A percentile compares a stretch with the other conserved stretches of the same genome.
These are phyloP conservation scores for Pseudogymnoascus sp. DNA, from an alignment of 2,329 filamentous ascomycete species.

Conservation along the genomic window DNA sequence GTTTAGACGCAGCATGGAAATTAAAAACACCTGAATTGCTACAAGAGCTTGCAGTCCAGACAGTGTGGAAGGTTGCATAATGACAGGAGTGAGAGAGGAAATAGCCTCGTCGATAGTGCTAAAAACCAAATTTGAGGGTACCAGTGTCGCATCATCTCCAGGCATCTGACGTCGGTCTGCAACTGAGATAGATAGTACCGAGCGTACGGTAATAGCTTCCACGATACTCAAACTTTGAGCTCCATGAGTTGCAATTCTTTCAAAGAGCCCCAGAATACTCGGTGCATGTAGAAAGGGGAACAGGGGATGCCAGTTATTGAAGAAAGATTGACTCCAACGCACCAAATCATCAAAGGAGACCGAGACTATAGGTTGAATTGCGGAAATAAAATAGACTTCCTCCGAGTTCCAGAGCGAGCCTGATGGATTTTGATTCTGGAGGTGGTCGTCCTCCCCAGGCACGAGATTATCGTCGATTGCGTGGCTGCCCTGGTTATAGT, in stretches of 20 bases:
- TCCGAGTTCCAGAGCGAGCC: conserved; percentile 31
- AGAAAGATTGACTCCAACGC: conserved; percentile 45
- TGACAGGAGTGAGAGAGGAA: conserved; percentile 39
- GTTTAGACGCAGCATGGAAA: conserved; percentile 49
- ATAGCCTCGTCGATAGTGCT: conserved; percentile 42
- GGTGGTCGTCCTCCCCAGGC: conserved; percentile 49
- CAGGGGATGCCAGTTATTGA: conserved; percentile 50
- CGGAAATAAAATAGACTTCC: conserved; percentile 25
- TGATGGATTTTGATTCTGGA: conserved; percentile 28
- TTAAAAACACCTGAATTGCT: conserved; percentile 45
- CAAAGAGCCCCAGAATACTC: conserved; percentile 40
- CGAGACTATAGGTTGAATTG: not conserved
- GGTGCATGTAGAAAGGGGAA: conserved; percentile 51
- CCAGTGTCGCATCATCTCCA: conserved; percentile 17
- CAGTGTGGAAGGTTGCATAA: conserved; percentile 41
- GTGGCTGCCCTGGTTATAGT: conserved; percentile 21
- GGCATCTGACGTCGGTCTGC: conserved; percentile 42
- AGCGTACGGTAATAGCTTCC: conserved; percentile 39
- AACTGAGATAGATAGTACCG: conserved; percentile 45
- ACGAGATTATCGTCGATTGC: conserved; percentile 37
- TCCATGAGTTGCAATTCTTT: conserved; percentile 33
- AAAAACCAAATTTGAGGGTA: conserved; percentile 41
- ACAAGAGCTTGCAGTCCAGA: conserved; percentile 43
- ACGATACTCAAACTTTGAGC: conserved; percentile 27
- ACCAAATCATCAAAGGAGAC: conserved; percentile 42